Base-by-base conservation (phyloP, 768 basidiomycete species). In the Calocybe gangraenosa region DNA sequence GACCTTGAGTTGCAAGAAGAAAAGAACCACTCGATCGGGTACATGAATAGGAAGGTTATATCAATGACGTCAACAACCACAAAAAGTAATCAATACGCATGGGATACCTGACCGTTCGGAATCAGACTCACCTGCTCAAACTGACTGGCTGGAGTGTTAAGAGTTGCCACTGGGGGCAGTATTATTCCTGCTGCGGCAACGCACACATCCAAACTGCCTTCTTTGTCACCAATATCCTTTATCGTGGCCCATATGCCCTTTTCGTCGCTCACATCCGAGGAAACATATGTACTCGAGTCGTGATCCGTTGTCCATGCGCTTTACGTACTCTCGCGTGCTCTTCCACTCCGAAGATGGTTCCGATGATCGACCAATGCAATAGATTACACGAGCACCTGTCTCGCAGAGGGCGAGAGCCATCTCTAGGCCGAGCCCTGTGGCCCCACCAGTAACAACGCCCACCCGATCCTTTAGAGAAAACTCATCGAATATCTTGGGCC, bases 351-450 rank as follows among this genome's bases (percentile, higher is more conserved):
- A 69, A 4, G 77, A 78, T 0, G 85, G 77, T 34, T 64, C 59
- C 40, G 59, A 53, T 2, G 80, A 73, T 11, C 84, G 64, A 60
- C 86, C 85, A 6, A 85, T 64, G 57, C 82, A 84, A 62, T 85
- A 85, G 13, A 84, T 71, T 0, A 69, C 78, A 6, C 75, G 71
- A 3, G 80, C 82, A 19, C 87, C 87, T 14, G 78, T 79, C 65
- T 88, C 87, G 35, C 76, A 75, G 35, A 88, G 63, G 2, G 82
- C 76, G 42, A 88, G 65, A 25, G 84, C 84, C 81, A 85, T 84
- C 66, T 91, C 88, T 7, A 91, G 75, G 3, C 88, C 88, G 14
- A 90, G 73, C 0, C 87, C 82, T 37, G 81, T 65, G 44, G 81
- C 77, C 0, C 74, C 82, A 1, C 82, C 82, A 0, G 82, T 77